Base-by-base conservation (phyloP, 352 stramenopile genomes). In the Phytophthora sp. region DNA sequence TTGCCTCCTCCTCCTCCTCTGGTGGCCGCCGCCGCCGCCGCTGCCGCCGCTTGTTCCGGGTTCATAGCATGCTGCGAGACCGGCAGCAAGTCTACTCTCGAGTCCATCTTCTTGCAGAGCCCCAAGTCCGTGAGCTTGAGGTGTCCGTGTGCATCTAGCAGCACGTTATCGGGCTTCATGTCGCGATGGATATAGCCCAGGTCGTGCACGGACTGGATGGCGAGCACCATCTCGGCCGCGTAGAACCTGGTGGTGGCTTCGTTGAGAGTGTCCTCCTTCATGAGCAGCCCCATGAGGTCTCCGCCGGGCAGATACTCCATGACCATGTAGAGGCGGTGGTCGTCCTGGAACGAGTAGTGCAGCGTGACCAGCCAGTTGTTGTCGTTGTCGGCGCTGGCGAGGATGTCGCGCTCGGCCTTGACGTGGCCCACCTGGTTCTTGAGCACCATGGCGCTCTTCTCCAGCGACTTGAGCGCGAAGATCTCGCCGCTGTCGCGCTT, bases 221-320 rank as follows among this genome's bases (percentile, higher is more conserved):
- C 98, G 67, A 99, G 84, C 38, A 99, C 88, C 62, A 98, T 98
- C 78, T 99, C 97, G 2, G 97, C 97, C 55, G 99, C 98, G 76
- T 99, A 99, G 63, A 99, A 98, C 45, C 84, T 83, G 37, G 89
- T 94, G 7, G 84, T 93, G 44, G 75, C 77, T 59, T 96, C 87
- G 52, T 77, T 86, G 5, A 96, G 76, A 55, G 95, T 99, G 76
- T 99, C 97, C 64, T 99, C 87, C 54, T 99, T 99, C 76, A 99
- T 99, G 27, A 99, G 83, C 17, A 99, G 72, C 48, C 89, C 97
- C 98, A 99, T 99, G 50, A 99, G 87, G 78, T 99, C 98, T 37
- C 98, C 98, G 4, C 98, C 98, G 5, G 97, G 94, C 23, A 99
- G 76, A 68, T 98, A 99, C 79, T 99, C 98, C 98, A 99, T 99